Conservation (phyloP, 2,329 filamentous ascomycete genomes). For the Cryphonectria radicalis region DNA sequence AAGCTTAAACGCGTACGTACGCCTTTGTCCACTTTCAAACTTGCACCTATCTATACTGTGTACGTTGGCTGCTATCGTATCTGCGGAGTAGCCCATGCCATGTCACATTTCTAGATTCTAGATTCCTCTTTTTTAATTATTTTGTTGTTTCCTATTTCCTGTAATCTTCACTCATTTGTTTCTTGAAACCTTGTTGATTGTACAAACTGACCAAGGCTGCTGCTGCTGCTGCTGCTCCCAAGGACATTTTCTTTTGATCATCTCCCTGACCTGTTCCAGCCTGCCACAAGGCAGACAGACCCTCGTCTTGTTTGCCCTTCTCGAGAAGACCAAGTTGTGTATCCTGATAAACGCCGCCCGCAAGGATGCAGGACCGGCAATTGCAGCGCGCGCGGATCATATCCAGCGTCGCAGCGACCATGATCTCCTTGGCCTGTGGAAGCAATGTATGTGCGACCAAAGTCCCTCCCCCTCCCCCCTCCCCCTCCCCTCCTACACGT, state of each 20-base stretch:
- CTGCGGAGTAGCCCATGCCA: background rate
- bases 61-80: background rate
- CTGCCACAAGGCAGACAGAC: background rate
- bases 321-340: background rate
- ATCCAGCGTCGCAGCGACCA: slow-evolving; percentile 82
- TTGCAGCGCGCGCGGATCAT: slow-evolving; percentile 71
- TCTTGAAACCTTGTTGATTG: background rate
- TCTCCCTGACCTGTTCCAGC: background rate
- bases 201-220: slow-evolving; percentile 17
- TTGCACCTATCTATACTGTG: background rate
- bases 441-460: slow-evolving; percentile 71
- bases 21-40: background rate
- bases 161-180: slow-evolving; percentile 11
- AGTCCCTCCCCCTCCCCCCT: background rate
- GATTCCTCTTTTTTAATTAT: background rate
- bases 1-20: slow-evolving; percentile 10
- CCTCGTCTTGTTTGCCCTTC: too few relatives aligned
- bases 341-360: slow-evolving; percentile 15
- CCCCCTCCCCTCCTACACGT: background rate
- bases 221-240: background rate
- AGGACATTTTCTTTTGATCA: background rate
- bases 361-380: slow-evolving; percentile 52
- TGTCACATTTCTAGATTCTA: background rate
- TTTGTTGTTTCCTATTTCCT: background rate
- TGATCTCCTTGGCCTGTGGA: slow-evolving; percentile 86